Percentiles rank a stretch among this genome's conserved stretches.
These are phyloP conservation scores for sorghum (Sorghum bicolor) DNA, from an alignment of 176 grass and related monocot genomes.

Conservation along the genomic window DNA sequence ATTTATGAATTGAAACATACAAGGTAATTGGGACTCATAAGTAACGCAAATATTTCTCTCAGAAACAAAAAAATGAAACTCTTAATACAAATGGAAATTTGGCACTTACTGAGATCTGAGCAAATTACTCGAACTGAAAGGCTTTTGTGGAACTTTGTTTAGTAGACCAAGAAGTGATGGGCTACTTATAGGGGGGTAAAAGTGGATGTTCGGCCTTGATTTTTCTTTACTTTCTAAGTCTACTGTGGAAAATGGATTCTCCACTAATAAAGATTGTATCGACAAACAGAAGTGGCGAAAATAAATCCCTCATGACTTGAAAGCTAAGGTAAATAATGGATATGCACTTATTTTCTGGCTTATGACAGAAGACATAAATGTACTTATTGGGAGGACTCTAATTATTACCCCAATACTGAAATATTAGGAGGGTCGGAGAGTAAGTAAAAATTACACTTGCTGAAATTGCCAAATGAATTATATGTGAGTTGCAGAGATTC, in stretches of 20 bases:
- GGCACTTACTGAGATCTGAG: background rate
- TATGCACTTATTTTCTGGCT: background rate
- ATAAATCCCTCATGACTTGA: background rate
- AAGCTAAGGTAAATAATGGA: background rate
- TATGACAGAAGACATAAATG: background rate
- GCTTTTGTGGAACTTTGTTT: background rate
- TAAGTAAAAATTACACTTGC: background rate
- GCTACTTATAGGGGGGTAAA: conserved; percentile 29
- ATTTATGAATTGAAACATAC: background rate
- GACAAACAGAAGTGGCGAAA: background rate
- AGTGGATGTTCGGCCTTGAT: background rate
- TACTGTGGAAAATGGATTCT: conserved; percentile 28
- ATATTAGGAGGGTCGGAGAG: background rate
- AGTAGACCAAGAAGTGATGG: conserved; percentile 4
- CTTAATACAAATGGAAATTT: background rate
- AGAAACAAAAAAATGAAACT: background rate
- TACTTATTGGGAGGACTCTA: background rate
- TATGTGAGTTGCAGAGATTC: background rate
- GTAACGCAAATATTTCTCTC: background rate
- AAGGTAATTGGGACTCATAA: background rate
- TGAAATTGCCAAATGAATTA: background rate
- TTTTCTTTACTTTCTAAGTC: background rate
- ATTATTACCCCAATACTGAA: background rate
- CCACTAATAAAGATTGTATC: conserved; percentile 38
- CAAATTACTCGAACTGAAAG: background rate